Conservation (phyloP, 2,329 filamentous ascomycete genomes). For the Colletotrichum siamense region DNA sequence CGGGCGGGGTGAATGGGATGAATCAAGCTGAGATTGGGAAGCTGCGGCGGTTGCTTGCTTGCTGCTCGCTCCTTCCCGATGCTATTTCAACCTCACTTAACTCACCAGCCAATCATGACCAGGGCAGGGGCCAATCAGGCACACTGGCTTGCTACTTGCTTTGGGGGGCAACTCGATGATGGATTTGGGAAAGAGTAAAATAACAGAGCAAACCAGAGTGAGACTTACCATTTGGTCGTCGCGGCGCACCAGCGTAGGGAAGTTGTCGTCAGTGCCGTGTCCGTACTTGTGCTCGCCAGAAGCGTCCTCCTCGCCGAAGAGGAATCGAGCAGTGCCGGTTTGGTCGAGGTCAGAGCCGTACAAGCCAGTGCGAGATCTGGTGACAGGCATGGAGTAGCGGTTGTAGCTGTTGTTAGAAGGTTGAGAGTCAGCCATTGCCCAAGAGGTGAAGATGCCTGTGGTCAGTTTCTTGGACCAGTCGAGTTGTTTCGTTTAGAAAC, state of each 20-base stretch:
- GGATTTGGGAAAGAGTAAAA: neutral
- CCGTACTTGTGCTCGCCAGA: conserved; percentile 73
- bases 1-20: neutral
- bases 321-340: conserved; percentile 83
- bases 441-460: neutral
- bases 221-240: conserved; percentile 60
- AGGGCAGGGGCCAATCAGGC: neutral
- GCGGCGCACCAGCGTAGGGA: conserved; percentile 81
- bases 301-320: conserved; percentile 81
- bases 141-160: neutral
- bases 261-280: conserved; percentile 80
- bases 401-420: conserved; percentile 66
- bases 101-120: neutral
- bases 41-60: neutral
- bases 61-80: conserved; percentile 1
- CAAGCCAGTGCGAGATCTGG: conserved; percentile 69
- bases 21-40: conserved; percentile 9
- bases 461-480: conserved; percentile 7
- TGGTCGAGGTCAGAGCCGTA: conserved; percentile 77
- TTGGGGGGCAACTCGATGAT: neutral
- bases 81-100: neutral
- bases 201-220: neutral
- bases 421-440: conserved; percentile 19
- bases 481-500: neutral
- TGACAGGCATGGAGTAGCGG: conserved; percentile 93